Evolutionary conservation across 2,329 filamentous ascomycete genomes (phyloP), one percentile per base, ranked within the genome.

Genomic region (Huntiella abstrusa): DNA sequence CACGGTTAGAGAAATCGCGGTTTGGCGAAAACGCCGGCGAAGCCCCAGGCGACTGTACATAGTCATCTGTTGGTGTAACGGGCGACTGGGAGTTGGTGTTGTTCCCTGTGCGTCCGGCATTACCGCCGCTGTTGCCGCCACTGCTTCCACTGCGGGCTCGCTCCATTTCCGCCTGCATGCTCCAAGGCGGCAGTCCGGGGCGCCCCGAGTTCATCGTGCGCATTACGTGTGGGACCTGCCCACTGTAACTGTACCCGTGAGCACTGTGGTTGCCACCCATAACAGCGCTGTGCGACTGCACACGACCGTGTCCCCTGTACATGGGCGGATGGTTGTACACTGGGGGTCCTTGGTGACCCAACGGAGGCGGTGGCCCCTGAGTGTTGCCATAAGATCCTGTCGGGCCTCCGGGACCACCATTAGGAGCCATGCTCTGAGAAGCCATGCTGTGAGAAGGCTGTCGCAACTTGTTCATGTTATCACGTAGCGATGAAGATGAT

Each of bases 51-150:
- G 48, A 49, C 7, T 49, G 48, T 11, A 39, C 36, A 33, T 49
- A 49, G 17, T 49, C 48, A 5, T 49, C 48, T 4, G 37, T 49
- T n/a, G 48, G 48, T 10, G 48, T 43, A 5, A 42, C 43, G 3
- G 48, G 48, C 4, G 48, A 49, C 34, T 49, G 48, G 6, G 48
- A 49, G 48, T 49, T 49, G 33, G 43, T 49, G 32, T 43, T 43
- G 8, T 28, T 28, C 4, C 41, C 41, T 7, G 28, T 43, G 13
- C 34, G 33, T 8, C 39, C 48, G 13, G 39, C 45, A 22, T 41
- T 41, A 4, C 39, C 45, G 8, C 19, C 46, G 13, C 15, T 45
- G 13, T 22, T 33, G 13, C 45, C 45, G 33, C 42, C 32, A 28
- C 34, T 36, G 22, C 22, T 36, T 8, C 41, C 22, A 16, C 32